Evolutionary conservation across 768 basidiomycete species (phyloP).

Genomic region (Amylocystis lapponica): DNA sequence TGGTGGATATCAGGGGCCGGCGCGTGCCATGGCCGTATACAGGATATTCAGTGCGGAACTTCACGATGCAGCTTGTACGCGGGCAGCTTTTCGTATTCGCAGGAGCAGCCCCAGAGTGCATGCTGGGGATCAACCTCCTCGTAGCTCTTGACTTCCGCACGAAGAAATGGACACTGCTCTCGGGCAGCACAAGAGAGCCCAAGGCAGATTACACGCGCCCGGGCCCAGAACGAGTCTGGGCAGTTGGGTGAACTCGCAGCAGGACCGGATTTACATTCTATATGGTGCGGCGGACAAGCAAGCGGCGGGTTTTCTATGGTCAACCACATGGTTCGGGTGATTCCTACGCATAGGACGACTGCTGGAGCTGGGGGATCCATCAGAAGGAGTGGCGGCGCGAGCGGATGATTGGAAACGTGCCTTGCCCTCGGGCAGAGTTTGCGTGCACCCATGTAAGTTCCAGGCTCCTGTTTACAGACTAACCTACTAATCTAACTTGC

Average conservation of each 20-base stretch:
- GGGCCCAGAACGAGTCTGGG: conserved; percentile 29
- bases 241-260: conserved; percentile 29
- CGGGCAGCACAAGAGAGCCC: conserved; percentile 8
- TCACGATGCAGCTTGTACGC: conserved; percentile 15
- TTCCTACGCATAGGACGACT: conserved; percentile 26
- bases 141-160: conserved; percentile 32
- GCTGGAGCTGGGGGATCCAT: conserved; percentile 33
- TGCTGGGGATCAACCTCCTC: conserved; percentile 33
- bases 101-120: conserved; percentile 23
- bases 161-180: conserved; percentile 26
- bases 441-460: conserved; percentile 27
- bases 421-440: conserved; percentile 29
- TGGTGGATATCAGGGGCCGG: conserved; percentile 3
- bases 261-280: conserved; percentile 28
- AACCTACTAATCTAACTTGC: too few relatives aligned
- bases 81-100: conserved; percentile 36
- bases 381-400: conserved; percentile 28
- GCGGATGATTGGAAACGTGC: conserved; percentile 27
- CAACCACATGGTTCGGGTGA: conserved; percentile 19
- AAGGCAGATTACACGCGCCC: conserved; percentile 20
- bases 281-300: conserved; percentile 31
- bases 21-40: conserved; percentile 13
- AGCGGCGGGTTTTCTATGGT: conserved; percentile 19
- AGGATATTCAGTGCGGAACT: conserved; percentile 6
- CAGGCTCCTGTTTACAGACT: neutral